These are phyloP conservation scores for Trichodelitschia bisporula DNA, from an alignment of 495 filamentous ascomycete genomes.

Conservation along the genomic window DNA sequence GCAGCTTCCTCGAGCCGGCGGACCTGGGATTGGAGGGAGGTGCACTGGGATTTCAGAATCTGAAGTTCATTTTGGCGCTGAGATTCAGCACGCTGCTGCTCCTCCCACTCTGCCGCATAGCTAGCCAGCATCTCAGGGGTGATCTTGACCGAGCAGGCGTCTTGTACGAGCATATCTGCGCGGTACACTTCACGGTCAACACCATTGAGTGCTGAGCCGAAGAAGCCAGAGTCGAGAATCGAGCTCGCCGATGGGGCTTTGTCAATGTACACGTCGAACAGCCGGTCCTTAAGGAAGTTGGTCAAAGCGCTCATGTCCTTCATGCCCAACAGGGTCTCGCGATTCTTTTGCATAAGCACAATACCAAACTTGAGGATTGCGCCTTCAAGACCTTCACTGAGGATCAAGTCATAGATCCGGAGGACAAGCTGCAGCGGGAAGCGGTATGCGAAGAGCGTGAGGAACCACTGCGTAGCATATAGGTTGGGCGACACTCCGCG, in stretches of 20 bases:
- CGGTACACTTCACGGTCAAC: slow-evolving; percentile 89
- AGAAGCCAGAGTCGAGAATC: slow-evolving; percentile 90
- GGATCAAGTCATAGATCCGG: slow-evolving; percentile 86
- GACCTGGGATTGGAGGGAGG: slow-evolving; percentile 39
- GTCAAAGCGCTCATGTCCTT: slow-evolving; percentile 74
- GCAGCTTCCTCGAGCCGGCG: slow-evolving; percentile 67
- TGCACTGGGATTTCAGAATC: slow-evolving; percentile 34
- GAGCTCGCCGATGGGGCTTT: slow-evolving; percentile 64
- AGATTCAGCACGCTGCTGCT: slow-evolving; percentile 50
- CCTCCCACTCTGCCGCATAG: slow-evolving; percentile 81
- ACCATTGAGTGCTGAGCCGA: slow-evolving; percentile 57
- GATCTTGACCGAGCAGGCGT: slow-evolving; percentile 78
- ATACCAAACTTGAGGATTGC: slow-evolving; percentile 84
- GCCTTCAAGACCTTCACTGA: slow-evolving; percentile 79
- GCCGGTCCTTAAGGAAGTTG: slow-evolving; percentile 67
- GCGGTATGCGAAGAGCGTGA: slow-evolving; percentile 95
- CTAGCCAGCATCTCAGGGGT: slow-evolving; percentile 50
- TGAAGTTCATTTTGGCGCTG: slow-evolving; percentile 73
- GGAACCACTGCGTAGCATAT: slow-evolving; percentile 97
- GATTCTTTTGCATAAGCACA: slow-evolving; percentile 86
- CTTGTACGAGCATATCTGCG: slow-evolving; percentile 76
- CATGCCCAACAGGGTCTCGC: slow-evolving; percentile 52
- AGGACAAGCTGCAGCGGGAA: slow-evolving; percentile 92
- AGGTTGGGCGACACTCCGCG: slow-evolving; percentile 71
- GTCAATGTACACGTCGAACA: slow-evolving; percentile 96